These are phyloP conservation scores for Thalia dealbata DNA, from an alignment of 176 grass and related monocot species.

Conservation along the genomic window DNA sequence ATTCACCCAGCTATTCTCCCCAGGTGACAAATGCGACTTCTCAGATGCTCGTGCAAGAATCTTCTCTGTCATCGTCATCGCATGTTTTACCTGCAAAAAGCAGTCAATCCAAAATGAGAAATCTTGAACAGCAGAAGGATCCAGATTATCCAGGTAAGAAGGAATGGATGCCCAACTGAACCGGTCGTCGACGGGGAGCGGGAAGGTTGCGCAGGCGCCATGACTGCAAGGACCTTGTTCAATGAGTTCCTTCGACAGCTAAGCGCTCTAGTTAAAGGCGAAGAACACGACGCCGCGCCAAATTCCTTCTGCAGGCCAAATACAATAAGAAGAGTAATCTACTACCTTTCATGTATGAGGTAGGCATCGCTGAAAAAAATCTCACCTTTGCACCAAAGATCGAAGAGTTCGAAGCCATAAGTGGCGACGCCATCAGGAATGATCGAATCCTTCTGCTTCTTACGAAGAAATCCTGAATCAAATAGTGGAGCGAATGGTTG, in stretches of 20 bases:
- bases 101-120: background rate
- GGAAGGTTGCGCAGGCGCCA: constrained; percentile 32
- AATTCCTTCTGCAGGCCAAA: constrained; percentile 44
- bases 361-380: background rate
- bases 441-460: background rate
- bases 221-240: constrained; percentile 40
- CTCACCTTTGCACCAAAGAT: constrained; percentile 8
- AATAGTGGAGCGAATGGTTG: too few relatives aligned
- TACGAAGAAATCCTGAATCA: too few relatives aligned
- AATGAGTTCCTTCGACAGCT: constrained; percentile 15
- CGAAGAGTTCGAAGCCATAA: constrained; percentile 8
- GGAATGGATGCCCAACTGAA: constrained; percentile 36
- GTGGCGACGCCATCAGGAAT: background rate
- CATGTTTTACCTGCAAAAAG: constrained; percentile 46
- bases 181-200: constrained; percentile 54
- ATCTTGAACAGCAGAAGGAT: background rate
- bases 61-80: constrained; percentile 98
- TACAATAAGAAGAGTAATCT: background rate
- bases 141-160: background rate
- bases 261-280: constrained; percentile 26
- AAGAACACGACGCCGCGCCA: constrained; percentile 19
- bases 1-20: constrained; percentile 94
- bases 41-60: constrained; percentile 78
- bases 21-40: constrained; percentile 52
- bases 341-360: background rate